Conservation (phyloP, 1,139 yeast species). For the Lodderomyces oxycetoniae region DNA sequence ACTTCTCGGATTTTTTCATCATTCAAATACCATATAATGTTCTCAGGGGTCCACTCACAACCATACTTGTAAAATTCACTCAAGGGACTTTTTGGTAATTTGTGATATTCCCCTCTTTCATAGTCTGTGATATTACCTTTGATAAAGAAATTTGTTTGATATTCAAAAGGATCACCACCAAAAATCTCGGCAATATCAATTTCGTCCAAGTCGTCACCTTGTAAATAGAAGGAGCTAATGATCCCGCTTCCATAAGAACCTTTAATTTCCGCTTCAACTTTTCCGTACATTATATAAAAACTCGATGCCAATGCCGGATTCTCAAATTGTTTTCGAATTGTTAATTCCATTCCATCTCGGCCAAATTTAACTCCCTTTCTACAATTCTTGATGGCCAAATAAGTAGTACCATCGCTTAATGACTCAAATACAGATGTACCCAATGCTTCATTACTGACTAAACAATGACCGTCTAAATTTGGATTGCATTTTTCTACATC, state of each 20-base stretch:
- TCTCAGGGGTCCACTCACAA: conserved; percentile 36
- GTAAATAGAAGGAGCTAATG: conserved; percentile 42
- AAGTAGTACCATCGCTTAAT: conserved; percentile 13
- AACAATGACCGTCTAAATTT: conserved; percentile 18
- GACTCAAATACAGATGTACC: conserved; percentile 14
- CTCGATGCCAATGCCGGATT: conserved; percentile 37
- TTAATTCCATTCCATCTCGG: conserved; percentile 16
- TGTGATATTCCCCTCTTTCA: conserved; percentile 38
- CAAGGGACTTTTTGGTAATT: conserved; percentile 19
- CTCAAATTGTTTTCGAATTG: conserved; percentile 27
- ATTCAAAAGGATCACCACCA: conserved; percentile 33
- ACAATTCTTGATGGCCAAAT: conserved; percentile 12
- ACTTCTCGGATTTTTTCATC: conserved; percentile 26
- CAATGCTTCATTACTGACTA: conserved; percentile 23
- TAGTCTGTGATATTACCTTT: conserved; percentile 42
- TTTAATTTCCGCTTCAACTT: conserved; percentile 36
- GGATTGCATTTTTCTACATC: conserved; percentile 25
- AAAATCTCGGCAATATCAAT: conserved; percentile 44
- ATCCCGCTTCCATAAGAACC: conserved; percentile 40
- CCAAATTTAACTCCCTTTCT: conserved; percentile 12
- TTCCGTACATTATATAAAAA: conserved; percentile 39
- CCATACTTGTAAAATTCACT: conserved; percentile 26
- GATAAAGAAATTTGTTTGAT: conserved; percentile 42
- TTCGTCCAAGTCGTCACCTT: conserved; percentile 46
- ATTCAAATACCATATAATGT: conserved; percentile 31